A percentile compares a stretch with the other conserved stretches of the same genome.
Evolutionary conservation across 2,329 filamentous ascomycete genomes (phyloP).

Genomic region (Xylariaceae sp.): DNA sequence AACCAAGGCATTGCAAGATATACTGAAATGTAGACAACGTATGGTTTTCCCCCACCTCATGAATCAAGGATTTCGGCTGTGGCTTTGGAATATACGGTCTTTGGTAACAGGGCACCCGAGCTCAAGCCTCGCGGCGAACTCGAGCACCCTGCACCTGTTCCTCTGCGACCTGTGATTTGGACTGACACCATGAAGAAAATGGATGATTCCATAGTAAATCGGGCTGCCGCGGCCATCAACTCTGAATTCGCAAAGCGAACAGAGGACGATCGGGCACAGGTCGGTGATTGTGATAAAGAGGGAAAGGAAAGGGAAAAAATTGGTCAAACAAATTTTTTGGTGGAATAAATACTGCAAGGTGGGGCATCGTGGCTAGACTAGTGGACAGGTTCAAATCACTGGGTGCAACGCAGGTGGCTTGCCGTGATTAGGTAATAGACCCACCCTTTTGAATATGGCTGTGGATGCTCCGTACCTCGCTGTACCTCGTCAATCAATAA

Average conservation of each 20-base stretch:
- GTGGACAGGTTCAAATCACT: too few species aligned
- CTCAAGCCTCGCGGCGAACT: slow-evolving; percentile 59
- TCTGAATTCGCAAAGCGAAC: slow-evolving; percentile 53
- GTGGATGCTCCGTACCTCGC: too few species aligned
- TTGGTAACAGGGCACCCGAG: slow-evolving; percentile 55
- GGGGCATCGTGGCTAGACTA: slow-evolving; percentile 12
- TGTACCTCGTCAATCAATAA: too few species aligned
- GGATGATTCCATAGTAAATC: slow-evolving; percentile 75
- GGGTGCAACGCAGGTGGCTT: too few species aligned
- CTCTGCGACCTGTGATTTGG: slow-evolving; percentile 95
- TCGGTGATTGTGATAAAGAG: slow-evolving; percentile 45
- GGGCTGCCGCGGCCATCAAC: slow-evolving; percentile 81
- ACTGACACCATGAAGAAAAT: slow-evolving; percentile 67
- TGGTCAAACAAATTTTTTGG: slow-evolving; percentile 24
- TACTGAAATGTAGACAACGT: slow-evolving; percentile 57
- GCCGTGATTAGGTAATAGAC: too few species aligned
- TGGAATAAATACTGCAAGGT: slow-evolving; percentile 16
- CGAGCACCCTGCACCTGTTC: slow-evolving; percentile 57
- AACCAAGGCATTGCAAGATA: not conserved
- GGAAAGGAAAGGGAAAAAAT: slow-evolving; percentile 32
- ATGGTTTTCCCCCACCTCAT: slow-evolving; percentile 93
- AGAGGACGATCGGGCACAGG: slow-evolving; percentile 84
- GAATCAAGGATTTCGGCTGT: slow-evolving; percentile 84
- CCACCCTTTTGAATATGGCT: too few species aligned
- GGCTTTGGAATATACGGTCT: slow-evolving; percentile 84